Evolutionary conservation across 75 land plant species (phyloP), one percentile per base, ranked within the genome.

Genomic region (Pinus tabuliformis): DNA sequence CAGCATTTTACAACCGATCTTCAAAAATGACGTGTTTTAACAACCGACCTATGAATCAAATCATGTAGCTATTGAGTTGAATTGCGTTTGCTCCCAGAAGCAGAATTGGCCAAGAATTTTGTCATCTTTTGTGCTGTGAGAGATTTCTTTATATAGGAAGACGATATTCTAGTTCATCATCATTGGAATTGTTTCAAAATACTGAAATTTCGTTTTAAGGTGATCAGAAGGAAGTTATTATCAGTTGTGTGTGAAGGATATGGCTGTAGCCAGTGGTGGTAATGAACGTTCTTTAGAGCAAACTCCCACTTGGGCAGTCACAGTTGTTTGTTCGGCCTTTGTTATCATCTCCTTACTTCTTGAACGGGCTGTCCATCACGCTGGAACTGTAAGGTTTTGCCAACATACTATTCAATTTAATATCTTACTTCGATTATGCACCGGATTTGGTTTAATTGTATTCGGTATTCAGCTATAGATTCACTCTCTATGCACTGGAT

Each of bases 241-340:
- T 45, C 8, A 45, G 8, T 45, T 45, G 49, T 45, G 8, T 45
- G 6, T 6, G 49, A 45, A 45, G 49, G 49, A 52, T 22, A 84
- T 84, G 87, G 87, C 83, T 3, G 83, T 75, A 26, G 78, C 17
- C 17, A 56, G 63, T 12, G 83, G 76, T 49, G 87, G 80, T 37
- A 45, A 5, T 45, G 49, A 45, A 6, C 62, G 84, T 5, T 77
- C 84, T 22, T 58, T 86, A 58, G 78, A 82, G 71, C 73, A 88
- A 66, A 91, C 91, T 56, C 91, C 93, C 62, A 81, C 93, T 14
- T 91, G 93, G 93, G 85, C 91, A 1, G 85, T 91, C 9, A 91
- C 91, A 5, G 73, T 84, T 0, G 91, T 91, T 14, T 86, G 91
- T 65, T 62, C 85, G 17, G 80, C 84, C 49, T 70, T 91, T 73